phyloP scores from a whole-genome alignment of 2,329 filamentous ascomycete genomes.

The Diaporthe caulivora region DNA sequence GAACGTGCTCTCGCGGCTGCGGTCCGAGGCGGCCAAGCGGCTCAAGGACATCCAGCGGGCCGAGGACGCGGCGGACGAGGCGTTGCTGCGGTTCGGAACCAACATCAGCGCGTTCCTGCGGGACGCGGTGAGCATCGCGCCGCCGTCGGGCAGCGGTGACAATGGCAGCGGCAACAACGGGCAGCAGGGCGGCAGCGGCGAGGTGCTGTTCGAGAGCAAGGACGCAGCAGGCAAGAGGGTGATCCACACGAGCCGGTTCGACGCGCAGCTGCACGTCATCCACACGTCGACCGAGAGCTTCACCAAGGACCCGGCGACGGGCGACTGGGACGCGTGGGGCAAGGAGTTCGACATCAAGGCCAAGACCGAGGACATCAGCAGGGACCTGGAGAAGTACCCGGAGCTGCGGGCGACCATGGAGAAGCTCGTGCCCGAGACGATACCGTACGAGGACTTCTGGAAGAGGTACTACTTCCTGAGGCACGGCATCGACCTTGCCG shows the following conservation, averaged over 20 bases:
- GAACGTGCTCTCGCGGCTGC: constrained; percentile 81
- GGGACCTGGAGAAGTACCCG: constrained; percentile 85
- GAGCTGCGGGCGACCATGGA: constrained; percentile 93
- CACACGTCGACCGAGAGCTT: constrained; percentile 89
- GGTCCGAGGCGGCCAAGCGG: constrained; percentile 81
- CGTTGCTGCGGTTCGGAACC: constrained; percentile 88
- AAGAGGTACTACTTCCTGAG: constrained; percentile 94
- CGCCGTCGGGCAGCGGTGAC: constrained; percentile 68
- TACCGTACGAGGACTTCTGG: constrained; percentile 94
- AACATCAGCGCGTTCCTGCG: constrained; percentile 91
- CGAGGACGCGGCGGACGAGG: constrained; percentile 96
- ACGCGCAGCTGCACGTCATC: constrained; percentile 95
- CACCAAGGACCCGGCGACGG: constrained; percentile 80
- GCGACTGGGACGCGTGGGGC: constrained; percentile 81
- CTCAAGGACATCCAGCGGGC: constrained; percentile 91
- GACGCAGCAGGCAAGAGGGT: constrained; percentile 91
- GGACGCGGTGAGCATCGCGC: constrained; percentile 90
- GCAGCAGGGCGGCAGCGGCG: constrained; percentile 55
- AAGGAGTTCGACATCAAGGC: constrained; percentile 82
- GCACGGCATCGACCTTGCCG: constrained; percentile 92
- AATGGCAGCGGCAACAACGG: constrained; percentile 38
- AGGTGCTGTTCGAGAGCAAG: constrained; percentile 93
- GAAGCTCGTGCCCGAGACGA: constrained; percentile 90
- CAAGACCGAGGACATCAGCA: constrained; percentile 86
- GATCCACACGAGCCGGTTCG: constrained; percentile 93